Conservation (phyloP, 73 alveolate species). For the Loxodes magnus region DNA sequence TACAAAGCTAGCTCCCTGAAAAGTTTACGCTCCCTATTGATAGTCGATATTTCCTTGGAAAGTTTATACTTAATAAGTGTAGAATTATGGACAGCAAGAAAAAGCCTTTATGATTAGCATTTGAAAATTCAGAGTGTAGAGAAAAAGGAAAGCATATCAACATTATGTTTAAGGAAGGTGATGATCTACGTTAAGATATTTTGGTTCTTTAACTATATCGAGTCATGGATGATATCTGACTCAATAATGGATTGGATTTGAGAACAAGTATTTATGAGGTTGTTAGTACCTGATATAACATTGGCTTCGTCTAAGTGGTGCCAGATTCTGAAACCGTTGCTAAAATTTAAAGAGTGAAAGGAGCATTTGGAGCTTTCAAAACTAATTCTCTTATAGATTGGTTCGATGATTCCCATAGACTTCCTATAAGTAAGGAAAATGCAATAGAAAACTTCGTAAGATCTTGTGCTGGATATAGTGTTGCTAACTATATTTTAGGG, state of each 20-base stretch:
- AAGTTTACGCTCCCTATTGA: slow-evolving; percentile 7
- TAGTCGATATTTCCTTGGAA: slow-evolving; percentile 3
- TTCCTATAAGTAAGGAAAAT: slow-evolving; percentile 30
- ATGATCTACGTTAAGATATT: slow-evolving; percentile 92
- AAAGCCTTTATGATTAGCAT: slow-evolving; percentile 50
- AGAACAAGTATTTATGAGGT: slow-evolving; percentile 88
- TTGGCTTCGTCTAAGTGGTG: slow-evolving; percentile 94
- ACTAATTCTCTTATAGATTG: slow-evolving; percentile 36
- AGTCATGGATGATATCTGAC: slow-evolving; percentile 93
- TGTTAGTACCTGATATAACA: slow-evolving; percentile 77
- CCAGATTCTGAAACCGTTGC: slow-evolving; percentile 40
- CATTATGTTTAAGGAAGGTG: slow-evolving; percentile 59
- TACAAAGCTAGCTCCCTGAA: not conserved
- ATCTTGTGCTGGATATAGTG: slow-evolving; percentile 87
- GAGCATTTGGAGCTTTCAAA: slow-evolving; percentile 43
- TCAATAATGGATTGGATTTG: slow-evolving; percentile 78
- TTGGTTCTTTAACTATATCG: slow-evolving; percentile 73
- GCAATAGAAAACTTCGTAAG: slow-evolving; percentile 63
- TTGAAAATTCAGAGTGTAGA: slow-evolving; percentile 39
- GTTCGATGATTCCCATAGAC: slow-evolving; percentile 28
- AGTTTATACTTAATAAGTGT: slow-evolving; percentile 25
- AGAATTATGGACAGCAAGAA: slow-evolving; percentile 55
- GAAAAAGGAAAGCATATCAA: slow-evolving; percentile 20
- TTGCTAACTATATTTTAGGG: slow-evolving; percentile 89
- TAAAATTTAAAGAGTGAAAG: slow-evolving; percentile 19